Evolutionary conservation across 768 basidiomycete species (phyloP), one percentile per base, ranked within the genome.

Genomic region (Fomitopsis serialis): DNA sequence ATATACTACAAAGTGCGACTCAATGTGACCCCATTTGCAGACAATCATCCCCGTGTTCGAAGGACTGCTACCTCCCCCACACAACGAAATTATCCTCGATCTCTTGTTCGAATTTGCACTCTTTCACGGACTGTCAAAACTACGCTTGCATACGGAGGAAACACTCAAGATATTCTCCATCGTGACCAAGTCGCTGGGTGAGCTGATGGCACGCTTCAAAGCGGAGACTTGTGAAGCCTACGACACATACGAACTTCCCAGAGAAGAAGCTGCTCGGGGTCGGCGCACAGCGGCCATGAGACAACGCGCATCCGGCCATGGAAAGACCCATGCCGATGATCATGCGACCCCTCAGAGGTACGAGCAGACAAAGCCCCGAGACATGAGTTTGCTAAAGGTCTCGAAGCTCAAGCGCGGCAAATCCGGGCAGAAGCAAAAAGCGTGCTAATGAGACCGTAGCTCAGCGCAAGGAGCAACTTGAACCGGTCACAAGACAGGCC

Each of bases 111-210:
- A 45, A 3, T 37, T 68, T 1, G 65, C 61, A 0, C 50, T 59
- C 11, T 74, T 73, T 74, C 75, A 75, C 58, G 66, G 62, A 1
- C 58, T 68, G 8, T 72, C 71, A 3, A 76, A 77, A 52, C 61
- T 76, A 0, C 66, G 68, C 10, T 50, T 75, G 54, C 75, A 76
- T 48, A 72, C 71, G 0, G 69, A 73, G 6, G 24, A 45, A 1
- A 69, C 73, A 3, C 54, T 77, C 1, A n/a, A 44, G 0, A n/a
- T 64, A 15, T 55, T 73, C 29, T 11, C 5, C 29, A 1, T 56
- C 66, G 7, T 6, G 9, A 3, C 71, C 13, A 42, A 11, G 0
- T 51, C 56, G 2, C 54, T 77, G 12, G 70, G 74, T 0, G 23
- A 53, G 1, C 42, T 58, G 0, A 53, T 75, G 1, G 70, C 68